Base-by-base conservation (phyloP, 1,284 basidiomycete species). In the Gomphus bonarii region DNA sequence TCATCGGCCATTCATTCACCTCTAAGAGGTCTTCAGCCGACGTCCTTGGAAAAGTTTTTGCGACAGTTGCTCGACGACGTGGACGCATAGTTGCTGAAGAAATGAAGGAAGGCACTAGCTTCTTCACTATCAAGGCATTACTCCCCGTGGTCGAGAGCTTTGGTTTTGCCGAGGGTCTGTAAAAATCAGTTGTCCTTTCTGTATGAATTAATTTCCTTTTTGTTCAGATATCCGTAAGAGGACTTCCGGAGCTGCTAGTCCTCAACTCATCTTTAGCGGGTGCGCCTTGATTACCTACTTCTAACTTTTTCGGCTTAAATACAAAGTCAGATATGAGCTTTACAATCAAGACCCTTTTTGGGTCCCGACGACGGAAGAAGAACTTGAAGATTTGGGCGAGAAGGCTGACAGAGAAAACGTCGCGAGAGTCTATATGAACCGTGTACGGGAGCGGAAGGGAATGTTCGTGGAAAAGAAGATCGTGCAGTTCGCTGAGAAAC, bases 361-460 rank as follows among this genome's bases (percentile, higher is more conserved):
- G 97, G 95, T 99, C 0, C 97, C 97, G 0, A 93, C 92, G 8
- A 99, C 97, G 0, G 90, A 97, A 65, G 97, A 97, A 68, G 97
- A 99, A 66, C 76, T 99, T 44, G 97, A 99, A 71, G 95, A 98
- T 69, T 75, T 99, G 8, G 97, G 97, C 49, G 92, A 95, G 68
- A 97, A 97, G 69, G 88, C 95, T 1, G 97, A 99, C 68, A 77
- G 91, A 53, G 83, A 85, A 20, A 99, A 99, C 68, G 75, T 97
- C n/a, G 95, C 95, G 0, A 95, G 94, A 68, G 81, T 75, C 18
- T 99, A 98, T 64, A 90, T 98, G 84, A 95, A 99, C 64, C 76
- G 71, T 0, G 97, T 99, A 22, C 78, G 97, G 60, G 85, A 86
- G 65, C 77, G 94, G 49, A 98, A 98, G 71, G 94, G 94, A n/a